Percentiles rank a stretch among this genome's conserved stretches.
Conservation (phyloP, 2,329 filamentous ascomycete species). For the Cordyceps tenuipes region DNA sequence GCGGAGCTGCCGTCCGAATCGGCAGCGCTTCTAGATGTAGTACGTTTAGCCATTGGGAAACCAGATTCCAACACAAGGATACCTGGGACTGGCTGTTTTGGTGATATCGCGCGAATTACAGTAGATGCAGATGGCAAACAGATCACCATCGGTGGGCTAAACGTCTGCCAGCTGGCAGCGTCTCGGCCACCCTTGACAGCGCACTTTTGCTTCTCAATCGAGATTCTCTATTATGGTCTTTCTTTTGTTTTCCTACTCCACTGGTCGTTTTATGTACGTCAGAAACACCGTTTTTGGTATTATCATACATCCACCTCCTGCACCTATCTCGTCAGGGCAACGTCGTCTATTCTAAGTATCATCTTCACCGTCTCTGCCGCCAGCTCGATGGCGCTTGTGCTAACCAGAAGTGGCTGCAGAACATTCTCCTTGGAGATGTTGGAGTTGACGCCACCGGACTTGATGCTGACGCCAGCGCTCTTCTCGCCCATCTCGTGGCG, state of each 20-base stretch:
- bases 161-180: constrained; percentile 5
- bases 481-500: constrained; percentile 91
- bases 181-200: not conserved
- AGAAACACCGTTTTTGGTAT: constrained; percentile 20
- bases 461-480: constrained; percentile 96
- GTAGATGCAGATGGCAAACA: not conserved
- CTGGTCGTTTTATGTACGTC: not conserved
- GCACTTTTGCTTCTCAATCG: not conserved
- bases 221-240: not conserved
- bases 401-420: constrained; percentile 88
- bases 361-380: constrained; percentile 98
- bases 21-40: not conserved
- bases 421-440: constrained; percentile 98
- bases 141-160: not conserved
- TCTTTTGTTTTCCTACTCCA: constrained; percentile 11
- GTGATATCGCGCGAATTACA: not conserved
- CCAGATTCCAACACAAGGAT: not conserved
- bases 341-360: constrained; percentile 63
- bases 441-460: constrained; percentile 91
- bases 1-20: constrained; percentile 7
- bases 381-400: constrained; percentile 94
- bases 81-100: not conserved
- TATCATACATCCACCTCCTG: constrained; percentile 29
- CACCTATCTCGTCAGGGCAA: constrained; percentile 51
- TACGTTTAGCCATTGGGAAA: not conserved